Percentiles rank a stretch among this genome's conserved stretches.
Evolutionary conservation across 768 basidiomycete genomes (phyloP).

Genomic region (Tricholoma matsutake): DNA sequence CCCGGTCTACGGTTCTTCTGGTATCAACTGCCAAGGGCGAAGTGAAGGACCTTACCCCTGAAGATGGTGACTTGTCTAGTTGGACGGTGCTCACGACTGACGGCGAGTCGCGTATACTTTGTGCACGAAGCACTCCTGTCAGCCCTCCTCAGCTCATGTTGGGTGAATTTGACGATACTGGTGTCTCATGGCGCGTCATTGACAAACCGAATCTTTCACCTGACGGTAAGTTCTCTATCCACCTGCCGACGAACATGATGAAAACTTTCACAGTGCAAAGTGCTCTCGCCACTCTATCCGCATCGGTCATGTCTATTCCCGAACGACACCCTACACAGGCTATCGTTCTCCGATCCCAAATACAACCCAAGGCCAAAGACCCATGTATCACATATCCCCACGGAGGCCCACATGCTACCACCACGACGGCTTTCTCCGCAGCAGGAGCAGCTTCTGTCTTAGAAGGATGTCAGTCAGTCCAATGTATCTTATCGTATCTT

Average conservation of each 20-base stretch:
- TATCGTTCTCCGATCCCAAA: conserved; percentile 42
- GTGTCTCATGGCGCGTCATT: conserved; percentile 38
- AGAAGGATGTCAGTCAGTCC: conserved; percentile 53
- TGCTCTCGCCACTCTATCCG: conserved; percentile 38
- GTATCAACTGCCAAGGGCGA: conserved; percentile 40
- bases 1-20: conserved; percentile 47
- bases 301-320: conserved; percentile 48
- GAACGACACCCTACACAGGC: conserved; percentile 49
- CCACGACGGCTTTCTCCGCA: conserved; percentile 46
- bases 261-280: conserved; percentile 34
- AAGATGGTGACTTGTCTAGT: conserved; percentile 36
- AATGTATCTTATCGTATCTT: not conserved
- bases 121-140: conserved; percentile 45
- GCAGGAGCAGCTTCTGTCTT: conserved; percentile 43
- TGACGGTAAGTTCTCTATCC: conserved; percentile 32
- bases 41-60: conserved; percentile 43
- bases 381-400: conserved; percentile 55
- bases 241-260: not conserved
- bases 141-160: conserved; percentile 49
- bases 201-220: conserved; percentile 38
- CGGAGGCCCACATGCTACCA: conserved; percentile 59
- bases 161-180: conserved; percentile 31
- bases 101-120: conserved; percentile 39
- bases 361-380: conserved; percentile 20
- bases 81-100: conserved; percentile 57